Base-by-base conservation (phyloP, 345 rosid species). In the Angophora floribunda region DNA sequence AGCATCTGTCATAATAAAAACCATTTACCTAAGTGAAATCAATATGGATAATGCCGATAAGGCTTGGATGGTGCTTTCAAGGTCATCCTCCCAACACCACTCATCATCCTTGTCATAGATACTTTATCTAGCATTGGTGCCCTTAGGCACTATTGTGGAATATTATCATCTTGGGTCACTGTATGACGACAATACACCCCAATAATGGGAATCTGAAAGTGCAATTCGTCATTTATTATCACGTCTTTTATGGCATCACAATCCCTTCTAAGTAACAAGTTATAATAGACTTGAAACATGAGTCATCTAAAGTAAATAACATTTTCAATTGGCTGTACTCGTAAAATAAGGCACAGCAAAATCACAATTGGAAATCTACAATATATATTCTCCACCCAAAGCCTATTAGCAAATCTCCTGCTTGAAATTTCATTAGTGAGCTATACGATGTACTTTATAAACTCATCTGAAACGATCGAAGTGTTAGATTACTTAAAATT, bases 221-320 rank as follows among this genome's bases (percentile, higher is more conserved):
- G 3, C 22, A 67, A 1, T 32, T 12, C 0, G 0, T 67, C 22
- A 32, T 36, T 1, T 16, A 36, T 67, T 8, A 16, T 24, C 22
- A 16, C 0, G 2, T 67, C 45, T 67, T 32, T 12, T 17, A 4
- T 17, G 21, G 4, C 45, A 16, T 45, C 79, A 32, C 7, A 67
- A 67, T 67, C 22, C 16, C 3, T 8, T 41, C 45, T 32, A 1
- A 30, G 79, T 16, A 32, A 32, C 45, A 30, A 55, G 1, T 22
- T 22, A 9, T 55, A 55, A 55, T 55, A 55, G 0, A 55, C 61
- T 22, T 55, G 61, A 55, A 55, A 55, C 61, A 55, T 55, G 4
- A 55, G 28, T 55, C 61, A 55, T 55, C 61, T 55, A 22, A 55
- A 55, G 61, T 55, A 22, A 55, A 55, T 22, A 22, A 55, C 61